Evolutionary conservation across 2,329 filamentous ascomycete genomes (phyloP).

Genomic region (Graphiopsis chlorocephala): DNA sequence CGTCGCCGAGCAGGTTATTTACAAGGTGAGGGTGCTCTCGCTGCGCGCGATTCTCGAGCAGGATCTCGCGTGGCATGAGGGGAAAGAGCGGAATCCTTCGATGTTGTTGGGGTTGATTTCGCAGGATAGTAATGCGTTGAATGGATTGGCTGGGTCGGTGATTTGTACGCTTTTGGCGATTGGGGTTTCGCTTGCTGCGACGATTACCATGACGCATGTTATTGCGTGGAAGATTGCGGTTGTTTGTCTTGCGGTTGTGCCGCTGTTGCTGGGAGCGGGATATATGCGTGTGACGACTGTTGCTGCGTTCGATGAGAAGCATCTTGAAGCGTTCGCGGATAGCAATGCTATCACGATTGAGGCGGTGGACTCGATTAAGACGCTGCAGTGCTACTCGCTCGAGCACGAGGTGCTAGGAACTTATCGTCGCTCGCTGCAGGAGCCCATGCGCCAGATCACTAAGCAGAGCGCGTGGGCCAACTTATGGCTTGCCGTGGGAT

Average conservation of each 20-base stretch:
- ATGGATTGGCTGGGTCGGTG: conserved; percentile 67
- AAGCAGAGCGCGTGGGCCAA: conserved; percentile 44
- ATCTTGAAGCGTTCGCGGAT: conserved; percentile 50
- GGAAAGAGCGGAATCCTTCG: conserved; percentile 59
- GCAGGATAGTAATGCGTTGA: conserved; percentile 64
- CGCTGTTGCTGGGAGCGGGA: conserved; percentile 65
- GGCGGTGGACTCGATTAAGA: conserved; percentile 52
- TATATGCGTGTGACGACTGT: conserved; percentile 66
- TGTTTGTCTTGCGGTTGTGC: conserved; percentile 67
- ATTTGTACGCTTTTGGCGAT: conserved; percentile 69
- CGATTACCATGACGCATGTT: conserved; percentile 67
- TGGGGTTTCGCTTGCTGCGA: conserved; percentile 64
- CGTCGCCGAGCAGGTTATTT: conserved; percentile 63
- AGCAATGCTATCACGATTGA: conserved; percentile 53
- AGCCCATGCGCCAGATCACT: conserved; percentile 11
- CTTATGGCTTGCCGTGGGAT: conserved; percentile 59
- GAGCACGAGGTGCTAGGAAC: conserved; percentile 49
- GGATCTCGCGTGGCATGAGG: conserved; percentile 69
- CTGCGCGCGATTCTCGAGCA: conserved; percentile 65
- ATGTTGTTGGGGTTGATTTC: conserved; percentile 66
- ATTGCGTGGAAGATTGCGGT: conserved; percentile 75
- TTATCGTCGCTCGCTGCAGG: conserved; percentile 43
- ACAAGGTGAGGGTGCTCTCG: conserved; percentile 60
- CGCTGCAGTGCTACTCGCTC: conserved; percentile 51
- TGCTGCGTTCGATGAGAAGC: conserved; percentile 56